Conservation (phyloP, 164 flowering plant genomes). For the Berberis thunbergii region DNA sequence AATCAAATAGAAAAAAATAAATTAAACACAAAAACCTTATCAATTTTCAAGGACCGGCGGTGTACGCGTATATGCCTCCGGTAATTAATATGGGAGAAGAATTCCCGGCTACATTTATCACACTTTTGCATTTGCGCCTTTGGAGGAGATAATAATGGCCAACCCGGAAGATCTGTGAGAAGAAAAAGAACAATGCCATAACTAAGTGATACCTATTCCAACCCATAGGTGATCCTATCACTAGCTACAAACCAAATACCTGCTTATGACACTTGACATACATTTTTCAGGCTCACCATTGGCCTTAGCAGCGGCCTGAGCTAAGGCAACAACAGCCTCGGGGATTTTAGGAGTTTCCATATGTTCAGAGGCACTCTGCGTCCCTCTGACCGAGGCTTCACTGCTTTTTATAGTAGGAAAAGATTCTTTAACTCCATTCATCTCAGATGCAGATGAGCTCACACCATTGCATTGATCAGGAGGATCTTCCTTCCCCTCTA, state of each 20-base stretch:
- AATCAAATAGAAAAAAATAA: neutral
- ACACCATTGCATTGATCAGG: slow-evolving; percentile 20
- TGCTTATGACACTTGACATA: slow-evolving; percentile 24
- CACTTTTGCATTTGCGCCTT: slow-evolving; percentile 89
- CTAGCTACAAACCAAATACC: slow-evolving; percentile 25
- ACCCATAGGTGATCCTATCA: slow-evolving; percentile 12
- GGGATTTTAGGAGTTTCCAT: slow-evolving; percentile 27
- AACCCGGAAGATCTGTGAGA: slow-evolving; percentile 56
- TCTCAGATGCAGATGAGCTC: slow-evolving; percentile 16
- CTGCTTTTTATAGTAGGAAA: slow-evolving; percentile 11
- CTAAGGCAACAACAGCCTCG: slow-evolving; percentile 31
- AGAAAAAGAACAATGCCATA: slow-evolving; percentile 3
- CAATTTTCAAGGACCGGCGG: slow-evolving; percentile 56
- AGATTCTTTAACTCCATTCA: slow-evolving; percentile 18
- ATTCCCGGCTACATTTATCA: slow-evolving; percentile 71
- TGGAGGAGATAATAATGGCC: slow-evolving; percentile 74
- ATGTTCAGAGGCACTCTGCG: slow-evolving; percentile 25
- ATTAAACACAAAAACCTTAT: slow-evolving; percentile 35
- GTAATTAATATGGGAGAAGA: slow-evolving; percentile 70
- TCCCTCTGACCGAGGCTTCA: slow-evolving; percentile 18
- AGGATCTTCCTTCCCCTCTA: slow-evolving; percentile 13
- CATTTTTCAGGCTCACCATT: slow-evolving; percentile 29
- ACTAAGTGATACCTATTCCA: slow-evolving; percentile 8
- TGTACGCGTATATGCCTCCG: slow-evolving; percentile 78
- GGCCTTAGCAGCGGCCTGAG: slow-evolving; percentile 28